Percentiles rank a stretch among this genome's conserved stretches.
These are phyloP conservation scores for Oxyria digyna DNA, from an alignment of 148 eudicot species.

Conservation along the genomic window DNA sequence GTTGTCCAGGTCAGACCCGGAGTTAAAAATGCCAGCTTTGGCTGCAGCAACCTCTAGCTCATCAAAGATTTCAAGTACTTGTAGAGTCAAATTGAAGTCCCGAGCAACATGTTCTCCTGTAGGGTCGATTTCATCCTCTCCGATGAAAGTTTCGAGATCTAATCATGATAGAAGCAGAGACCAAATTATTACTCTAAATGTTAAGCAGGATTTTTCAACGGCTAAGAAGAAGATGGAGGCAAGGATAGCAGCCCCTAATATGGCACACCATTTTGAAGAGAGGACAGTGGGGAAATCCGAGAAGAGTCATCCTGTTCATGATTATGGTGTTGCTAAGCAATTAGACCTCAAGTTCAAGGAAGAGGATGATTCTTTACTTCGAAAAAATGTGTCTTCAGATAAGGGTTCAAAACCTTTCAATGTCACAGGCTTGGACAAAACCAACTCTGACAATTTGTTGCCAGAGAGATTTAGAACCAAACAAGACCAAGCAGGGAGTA, in stretches of 20 bases:
- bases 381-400: conserved; percentile 11
- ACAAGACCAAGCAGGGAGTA: conserved; percentile 6
- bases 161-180: conserved; percentile 16
- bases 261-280: conserved; percentile 12
- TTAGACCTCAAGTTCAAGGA: conserved; percentile 7
- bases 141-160: conserved; percentile 15
- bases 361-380: conserved; percentile 6
- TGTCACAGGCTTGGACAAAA: conserved; percentile 11
- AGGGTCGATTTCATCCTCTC: conserved; percentile 33
- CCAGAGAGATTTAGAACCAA: conserved; percentile 10
- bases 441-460: background rate
- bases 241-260: conserved; percentile 5
- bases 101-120: conserved; percentile 22
- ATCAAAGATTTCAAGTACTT: conserved; percentile 19
- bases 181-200: conserved; percentile 12
- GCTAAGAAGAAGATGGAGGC: conserved; percentile 7
- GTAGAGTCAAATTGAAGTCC: conserved; percentile 19
- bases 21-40: conserved; percentile 18
- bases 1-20: conserved; percentile 19
- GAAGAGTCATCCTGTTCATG: conserved; percentile 11
- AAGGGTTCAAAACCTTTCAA: conserved; percentile 13
- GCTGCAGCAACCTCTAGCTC: conserved; percentile 36
- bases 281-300: conserved; percentile 13
- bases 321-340: conserved; percentile 11
- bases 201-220: conserved; percentile 9